Base-by-base conservation (phyloP, 2,329 filamentous ascomycete genomes). In the Epichloe gansuensis region DNA sequence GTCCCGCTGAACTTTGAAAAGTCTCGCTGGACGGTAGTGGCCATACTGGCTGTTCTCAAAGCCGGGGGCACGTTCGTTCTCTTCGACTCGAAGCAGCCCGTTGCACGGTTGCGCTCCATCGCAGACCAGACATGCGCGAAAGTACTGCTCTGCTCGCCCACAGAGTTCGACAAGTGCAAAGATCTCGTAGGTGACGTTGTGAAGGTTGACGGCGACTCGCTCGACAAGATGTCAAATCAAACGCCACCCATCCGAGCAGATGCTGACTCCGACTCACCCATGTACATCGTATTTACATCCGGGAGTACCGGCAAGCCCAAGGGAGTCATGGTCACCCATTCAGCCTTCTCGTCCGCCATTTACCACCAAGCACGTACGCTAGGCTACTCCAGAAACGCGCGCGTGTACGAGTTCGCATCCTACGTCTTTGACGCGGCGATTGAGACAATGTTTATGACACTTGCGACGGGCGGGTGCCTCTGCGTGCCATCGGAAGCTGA, bases 281-380 rank as follows among this genome's bases (percentile, higher is more conserved):
- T 23, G 3, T 52, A 53, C 17, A 71, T 76, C 55, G 72, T 75
- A 58, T 77, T 76, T 57, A 77, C 74, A 17, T 76, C 74, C 15
- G 74, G 74, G 12, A 74, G 70, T 17, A 35, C 41, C 13, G 74
- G 74, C 4, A 63, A 63, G 35, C 74, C 74, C 2, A 77, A 77
- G 61, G 74, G 74, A 38, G 71, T 76, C 15, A 64, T 74, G 34
- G 55, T 64, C 13, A 55, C 56, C 8, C 59, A 61, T 50, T 52
- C 49, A 0, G 51, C 50, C 35, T 49, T 49, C 31, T 46, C 39
- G 21, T 53, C 47, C 4, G 51, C 45, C 9, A 40, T 51, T 5
- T 11, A 42, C 31, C 45, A 53, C 31, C 51, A 55, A 17, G 27
- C 42, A 13, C n/a, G 17, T 3, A n/a, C 11, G 13, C 34, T 48